Evolutionary conservation across 2,329 filamentous ascomycete species (phyloP), one percentile per base, ranked within the genome.

Genomic region (Iodosphaeria phyllophila): DNA sequence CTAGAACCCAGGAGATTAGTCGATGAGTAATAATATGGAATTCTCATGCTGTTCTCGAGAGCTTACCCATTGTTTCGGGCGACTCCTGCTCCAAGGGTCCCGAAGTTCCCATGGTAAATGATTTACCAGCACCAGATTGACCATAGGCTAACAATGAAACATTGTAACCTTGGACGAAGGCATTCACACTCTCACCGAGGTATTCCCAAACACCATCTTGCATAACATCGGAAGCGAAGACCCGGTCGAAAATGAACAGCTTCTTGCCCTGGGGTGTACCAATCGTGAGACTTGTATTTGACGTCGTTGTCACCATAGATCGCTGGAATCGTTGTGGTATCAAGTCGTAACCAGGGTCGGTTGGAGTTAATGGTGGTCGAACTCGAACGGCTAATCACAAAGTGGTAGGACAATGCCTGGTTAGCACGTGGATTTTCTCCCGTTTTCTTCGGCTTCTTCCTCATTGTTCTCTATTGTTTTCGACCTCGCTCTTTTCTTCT

Each of bases 81-180:
- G 86, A 63, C 14, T 57, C 60, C 42, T 91, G 76, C 41, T 93
- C 84, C 13, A 50, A 50, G 2, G 84, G 80, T 4, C 83, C 83
- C 1, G 86, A 83, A 0, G 89, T 98, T 29, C 89, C 89, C 89
- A 98, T 98, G 1, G 89, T 98, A 46, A 92, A 95, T 3, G 86
- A 95, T 54, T 98, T 98, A 38, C 89, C 89, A 8, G 89, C 83
- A 28, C 89, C 89, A 15, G 89, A 98, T 56, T 98, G 89, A 36
- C 89, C 89, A 43, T 98, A 98, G 23, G 89, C 89, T 39, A 98
- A 58, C 24, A 98, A 70, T 4, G 89, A 98, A 30, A 98, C 89
- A 67, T 98, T 98, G 64, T 95, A 98, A 27, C 89, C 89, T 44
- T 93, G 82, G 2, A 89, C 58, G 39, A 98, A 98, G 3, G 84